Percentiles rank a stretch among this genome's conserved stretches.
These are phyloP conservation scores for Delitschia confertaspora DNA, from an alignment of 495 filamentous ascomycete species.

Conservation along the genomic window DNA sequence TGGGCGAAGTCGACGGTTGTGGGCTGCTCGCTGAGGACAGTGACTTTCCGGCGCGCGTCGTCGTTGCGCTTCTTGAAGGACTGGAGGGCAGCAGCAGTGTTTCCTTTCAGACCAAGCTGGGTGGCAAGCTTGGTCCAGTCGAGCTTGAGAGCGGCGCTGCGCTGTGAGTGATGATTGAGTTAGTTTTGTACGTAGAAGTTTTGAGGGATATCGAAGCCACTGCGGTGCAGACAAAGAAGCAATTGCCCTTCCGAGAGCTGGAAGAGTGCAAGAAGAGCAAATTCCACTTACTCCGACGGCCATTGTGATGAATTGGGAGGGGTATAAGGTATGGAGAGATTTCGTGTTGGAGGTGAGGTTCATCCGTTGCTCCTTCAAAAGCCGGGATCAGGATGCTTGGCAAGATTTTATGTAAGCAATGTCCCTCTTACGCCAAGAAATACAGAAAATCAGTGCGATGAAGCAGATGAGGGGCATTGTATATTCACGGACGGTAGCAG, in stretches of 20 bases:
- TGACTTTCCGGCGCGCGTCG: slow-evolving; percentile 88
- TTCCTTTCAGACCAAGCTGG: slow-evolving; percentile 91
- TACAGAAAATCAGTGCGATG: too few species aligned
- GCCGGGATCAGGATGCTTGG: slow-evolving; percentile 7
- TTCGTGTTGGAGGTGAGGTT: slow-evolving; percentile 20
- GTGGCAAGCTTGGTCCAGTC: slow-evolving; percentile 90
- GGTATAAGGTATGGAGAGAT: slow-evolving; percentile 19
- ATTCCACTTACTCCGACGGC: slow-evolving; percentile 71
- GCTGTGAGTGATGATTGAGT: slow-evolving; percentile 46
- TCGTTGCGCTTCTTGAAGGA: slow-evolving; percentile 99
- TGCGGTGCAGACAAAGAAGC: neutral
- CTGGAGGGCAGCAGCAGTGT: slow-evolving; percentile 79
- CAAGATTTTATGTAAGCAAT: slow-evolving; percentile 12
- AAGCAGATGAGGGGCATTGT: too few species aligned
- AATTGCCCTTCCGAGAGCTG: slow-evolving; percentile 9
- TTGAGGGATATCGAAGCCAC: slow-evolving; percentile 4
- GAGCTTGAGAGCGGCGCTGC: slow-evolving; percentile 97
- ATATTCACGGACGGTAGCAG: too few species aligned
- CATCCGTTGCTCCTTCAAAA: slow-evolving; percentile 7
- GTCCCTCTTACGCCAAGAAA: too few species aligned
- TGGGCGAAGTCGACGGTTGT: slow-evolving; percentile 82
- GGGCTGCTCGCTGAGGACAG: slow-evolving; percentile 64
- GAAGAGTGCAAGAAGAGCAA: slow-evolving; percentile 21
- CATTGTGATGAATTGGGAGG: slow-evolving; percentile 55
- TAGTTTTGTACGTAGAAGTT: slow-evolving; percentile 12